A percentile compares a stretch with the other conserved stretches of the same genome.
Conservation (phyloP, 257 asterid species). For the Craterostigma plantagineum region DNA sequence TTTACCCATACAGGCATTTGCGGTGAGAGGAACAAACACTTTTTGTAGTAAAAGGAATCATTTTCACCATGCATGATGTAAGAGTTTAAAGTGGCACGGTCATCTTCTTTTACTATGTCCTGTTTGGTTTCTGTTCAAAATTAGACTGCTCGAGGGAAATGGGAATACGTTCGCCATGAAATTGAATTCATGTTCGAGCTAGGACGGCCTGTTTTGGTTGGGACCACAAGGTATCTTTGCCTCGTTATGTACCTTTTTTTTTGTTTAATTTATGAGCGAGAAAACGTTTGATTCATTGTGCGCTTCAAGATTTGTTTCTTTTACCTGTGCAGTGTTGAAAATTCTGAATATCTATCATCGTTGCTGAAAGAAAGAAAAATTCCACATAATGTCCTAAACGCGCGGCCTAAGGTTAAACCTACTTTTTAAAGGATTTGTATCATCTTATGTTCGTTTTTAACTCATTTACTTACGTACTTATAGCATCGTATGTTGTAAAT, state of each 20-base stretch:
- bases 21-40: slow-evolving; percentile 29
- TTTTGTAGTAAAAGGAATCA: not conserved
- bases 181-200: slow-evolving; percentile 65
- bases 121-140: too few species aligned
- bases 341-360: slow-evolving; percentile 72
- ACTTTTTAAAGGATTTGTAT: not conserved
- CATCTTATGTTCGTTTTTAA: too few species aligned
- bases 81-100: not conserved
- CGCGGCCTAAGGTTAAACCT: slow-evolving; percentile 76
- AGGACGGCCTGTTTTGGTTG: slow-evolving; percentile 93
- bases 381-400: slow-evolving; percentile 94
- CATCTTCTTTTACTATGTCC: slow-evolving; percentile 5
- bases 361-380: slow-evolving; percentile 54
- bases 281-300: not conserved
- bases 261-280: not conserved
- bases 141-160: slow-evolving; percentile 90
- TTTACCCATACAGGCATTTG: slow-evolving; percentile 85
- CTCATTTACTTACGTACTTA: not conserved
- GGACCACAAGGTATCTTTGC: slow-evolving; percentile 70
- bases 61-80: too few species aligned
- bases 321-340: slow-evolving; percentile 67
- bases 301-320: slow-evolving; percentile 1
- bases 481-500: slow-evolving; percentile 2
- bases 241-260: not conserved
- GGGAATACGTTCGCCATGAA: slow-evolving; percentile 75